A percentile compares a stretch with the other conserved stretches of the same genome.
phyloP scores from a whole-genome alignment of 225 moss, liverwort and hornwort species.

The Pseudoscleropodium purum region DNA sequence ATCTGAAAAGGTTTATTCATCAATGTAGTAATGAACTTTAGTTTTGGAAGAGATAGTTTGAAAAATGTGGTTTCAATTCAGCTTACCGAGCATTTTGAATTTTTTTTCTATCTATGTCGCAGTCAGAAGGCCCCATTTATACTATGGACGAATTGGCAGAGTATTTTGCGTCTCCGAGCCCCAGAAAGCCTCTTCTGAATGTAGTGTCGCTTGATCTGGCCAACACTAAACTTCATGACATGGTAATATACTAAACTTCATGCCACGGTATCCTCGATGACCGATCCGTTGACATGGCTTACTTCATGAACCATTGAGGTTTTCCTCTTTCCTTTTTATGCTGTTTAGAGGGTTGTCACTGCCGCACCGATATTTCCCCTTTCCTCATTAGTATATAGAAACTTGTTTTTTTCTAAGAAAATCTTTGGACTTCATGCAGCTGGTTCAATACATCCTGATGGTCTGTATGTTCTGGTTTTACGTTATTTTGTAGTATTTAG shows the following conservation, averaged over 20 bases:
- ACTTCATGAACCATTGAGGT: background rate
- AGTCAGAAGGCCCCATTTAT: conserved; percentile 66
- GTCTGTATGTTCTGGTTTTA: background rate
- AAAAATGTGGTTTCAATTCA: background rate
- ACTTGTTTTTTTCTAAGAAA: background rate
- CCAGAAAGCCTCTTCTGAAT: conserved; percentile 64
- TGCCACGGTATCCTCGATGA: background rate
- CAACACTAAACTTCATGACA: conserved; percentile 44
- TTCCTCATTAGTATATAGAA: background rate
- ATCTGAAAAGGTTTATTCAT: background rate
- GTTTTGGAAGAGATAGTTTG: background rate
- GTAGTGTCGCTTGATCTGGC: conserved; percentile 66
- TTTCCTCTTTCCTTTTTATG: background rate
- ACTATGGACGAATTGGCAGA: conserved; percentile 61
- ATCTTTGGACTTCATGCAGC: background rate
- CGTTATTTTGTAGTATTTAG: background rate
- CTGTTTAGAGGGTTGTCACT: background rate
- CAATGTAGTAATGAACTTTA: background rate
- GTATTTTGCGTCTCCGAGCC: conserved; percentile 52
- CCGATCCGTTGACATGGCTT: background rate
- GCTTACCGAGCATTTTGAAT: background rate
- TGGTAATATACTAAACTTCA: conserved; percentile 16
- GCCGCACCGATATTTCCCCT: background rate
- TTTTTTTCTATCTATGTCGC: background rate
- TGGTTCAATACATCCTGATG: background rate